These are phyloP conservation scores for Deinandra increscens DNA, from an alignment of 129 eudicot species.

Conservation along the genomic window DNA sequence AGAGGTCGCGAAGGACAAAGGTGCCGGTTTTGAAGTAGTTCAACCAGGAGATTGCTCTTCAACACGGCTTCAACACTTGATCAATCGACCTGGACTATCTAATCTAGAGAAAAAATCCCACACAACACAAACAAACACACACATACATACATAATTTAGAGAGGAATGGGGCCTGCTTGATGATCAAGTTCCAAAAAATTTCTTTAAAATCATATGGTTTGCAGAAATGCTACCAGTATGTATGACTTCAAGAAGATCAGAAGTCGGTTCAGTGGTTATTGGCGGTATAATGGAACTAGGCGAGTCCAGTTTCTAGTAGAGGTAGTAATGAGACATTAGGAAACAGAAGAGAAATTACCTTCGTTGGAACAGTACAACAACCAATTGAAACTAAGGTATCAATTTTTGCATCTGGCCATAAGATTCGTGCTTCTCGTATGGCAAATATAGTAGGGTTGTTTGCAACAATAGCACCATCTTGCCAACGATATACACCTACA, in stretches of 20 bases:
- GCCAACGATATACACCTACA: slow-evolving; percentile 83
- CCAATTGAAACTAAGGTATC: slow-evolving; percentile 93
- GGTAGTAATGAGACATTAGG: neutral
- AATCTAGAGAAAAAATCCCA: neutral
- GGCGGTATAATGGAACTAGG: too few relatives aligned
- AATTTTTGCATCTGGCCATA: slow-evolving; percentile 93
- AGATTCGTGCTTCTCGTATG: slow-evolving; percentile 83
- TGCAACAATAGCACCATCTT: slow-evolving; percentile 99
- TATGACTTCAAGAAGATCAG: too few relatives aligned
- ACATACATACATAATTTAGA: neutral
- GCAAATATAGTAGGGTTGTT: slow-evolving; percentile 95
- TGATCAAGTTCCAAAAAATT: too few relatives aligned
- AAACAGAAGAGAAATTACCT: slow-evolving; percentile 39
- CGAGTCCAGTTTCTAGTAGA: neutral
- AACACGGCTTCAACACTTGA: too few relatives aligned
- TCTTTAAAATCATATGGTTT: too few relatives aligned
- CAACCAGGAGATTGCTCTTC: too few relatives aligned
- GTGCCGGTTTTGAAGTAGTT: too few relatives aligned
- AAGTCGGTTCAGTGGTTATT: too few relatives aligned
- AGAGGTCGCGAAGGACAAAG: too few relatives aligned
- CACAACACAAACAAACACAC: neutral
- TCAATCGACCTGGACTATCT: neutral
- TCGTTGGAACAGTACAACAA: slow-evolving; percentile 87
- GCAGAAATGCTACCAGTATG: too few relatives aligned
- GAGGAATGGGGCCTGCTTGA: neutral